Base-by-base conservation (phyloP, 2,329 filamentous ascomycete species). In the Talaromyces pinophilus region DNA sequence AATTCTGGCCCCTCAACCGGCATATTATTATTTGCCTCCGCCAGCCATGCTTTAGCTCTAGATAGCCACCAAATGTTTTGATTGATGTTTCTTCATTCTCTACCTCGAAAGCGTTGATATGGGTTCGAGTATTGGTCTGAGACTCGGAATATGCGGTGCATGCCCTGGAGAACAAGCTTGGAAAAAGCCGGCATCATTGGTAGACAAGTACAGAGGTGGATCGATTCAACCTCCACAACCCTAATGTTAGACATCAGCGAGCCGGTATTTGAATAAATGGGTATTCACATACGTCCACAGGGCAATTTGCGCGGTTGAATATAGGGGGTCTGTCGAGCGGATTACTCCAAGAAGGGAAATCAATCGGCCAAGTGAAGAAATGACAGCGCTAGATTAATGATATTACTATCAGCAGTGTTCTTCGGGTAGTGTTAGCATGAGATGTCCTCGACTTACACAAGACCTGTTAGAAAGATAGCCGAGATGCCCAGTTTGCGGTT, bases 251-350 rank as follows among this genome's bases (percentile, higher is more conserved):
- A 46, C 4, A 13, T 48, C n/a, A 48, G 44, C 44, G 19, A 46
- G 59, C 3, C 30, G 11, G 8, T 13, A 44, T 19, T 28, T 40
- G 4, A 2, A 60, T 8, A 17, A 28, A 13, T 6, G 25, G 35
- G 35, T 3, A 46, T 59, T 59, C 10, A 33, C 59, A 42, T 61
- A 46, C 59, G 59, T 61, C 59, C 59, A 61, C 2, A 61, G 15
- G 17, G 40, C n/a, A 40, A 61, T 13, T 25, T 61, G 59, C 22
- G 59, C 59, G 17, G 15, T 42, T 7, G 40, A 22, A 48, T 48
- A 61, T 2, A 15, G 8, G 15, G 59, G 22, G 44, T 48, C 40
- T 5, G n/a, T 48, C 22, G 40, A 33, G 13, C 10, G 5, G 15
- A 25, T n/a, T 11, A 19, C 35, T 5, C 40, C 19, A 48, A 61